A percentile compares a stretch with the other conserved stretches of the same genome.
phyloP scores from a whole-genome alignment of 2,329 filamentous ascomycete species.

The Stagonosporopsis chrysanthemi region DNA sequence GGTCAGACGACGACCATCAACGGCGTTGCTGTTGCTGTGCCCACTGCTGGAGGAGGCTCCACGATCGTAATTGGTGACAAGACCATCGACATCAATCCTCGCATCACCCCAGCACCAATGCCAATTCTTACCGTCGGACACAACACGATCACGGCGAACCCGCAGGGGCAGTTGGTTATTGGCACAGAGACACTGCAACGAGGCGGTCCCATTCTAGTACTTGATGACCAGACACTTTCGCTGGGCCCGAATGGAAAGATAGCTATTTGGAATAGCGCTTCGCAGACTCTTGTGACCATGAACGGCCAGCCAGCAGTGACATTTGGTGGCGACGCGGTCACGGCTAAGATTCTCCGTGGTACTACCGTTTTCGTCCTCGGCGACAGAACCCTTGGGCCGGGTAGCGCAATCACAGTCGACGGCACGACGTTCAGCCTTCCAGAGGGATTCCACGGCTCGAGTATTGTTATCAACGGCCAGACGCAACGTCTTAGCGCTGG shows the following conservation, averaged over 20 bases:
- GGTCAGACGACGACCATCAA: conserved; percentile 44
- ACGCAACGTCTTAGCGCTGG: conserved; percentile 27
- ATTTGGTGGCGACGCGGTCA: conserved; percentile 28
- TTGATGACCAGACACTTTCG: conserved; percentile 47
- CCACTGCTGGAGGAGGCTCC: conserved; percentile 30
- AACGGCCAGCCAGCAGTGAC: conserved; percentile 29
- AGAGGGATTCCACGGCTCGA: conserved; percentile 23
- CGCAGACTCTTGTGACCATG: conserved; percentile 36
- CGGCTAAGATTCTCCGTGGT: conserved; percentile 36
- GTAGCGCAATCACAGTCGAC: conserved; percentile 31
- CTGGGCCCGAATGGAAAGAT: conserved; percentile 47
- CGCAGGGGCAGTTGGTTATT: conserved; percentile 44
- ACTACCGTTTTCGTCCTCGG: conserved; percentile 34
- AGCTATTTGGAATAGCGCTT: conserved; percentile 48
- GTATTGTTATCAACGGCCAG: conserved; percentile 33
- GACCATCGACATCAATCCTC: conserved; percentile 32
- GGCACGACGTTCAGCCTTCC: conserved; percentile 39
- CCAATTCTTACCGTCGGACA: conserved; percentile 38
- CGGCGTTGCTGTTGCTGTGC: conserved; percentile 40
- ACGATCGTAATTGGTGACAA: conserved; percentile 40
- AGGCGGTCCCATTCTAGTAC: conserved; percentile 46
- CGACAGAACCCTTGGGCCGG: conserved; percentile 29
- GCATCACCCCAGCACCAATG: conserved; percentile 21
- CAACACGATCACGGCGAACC: conserved; percentile 40
- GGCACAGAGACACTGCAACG: conserved; percentile 44